Percentiles rank a stretch among this genome's conserved stretches.
Conservation (phyloP, 106 monocot genomes). For the Platanthera zijinensis region DNA sequence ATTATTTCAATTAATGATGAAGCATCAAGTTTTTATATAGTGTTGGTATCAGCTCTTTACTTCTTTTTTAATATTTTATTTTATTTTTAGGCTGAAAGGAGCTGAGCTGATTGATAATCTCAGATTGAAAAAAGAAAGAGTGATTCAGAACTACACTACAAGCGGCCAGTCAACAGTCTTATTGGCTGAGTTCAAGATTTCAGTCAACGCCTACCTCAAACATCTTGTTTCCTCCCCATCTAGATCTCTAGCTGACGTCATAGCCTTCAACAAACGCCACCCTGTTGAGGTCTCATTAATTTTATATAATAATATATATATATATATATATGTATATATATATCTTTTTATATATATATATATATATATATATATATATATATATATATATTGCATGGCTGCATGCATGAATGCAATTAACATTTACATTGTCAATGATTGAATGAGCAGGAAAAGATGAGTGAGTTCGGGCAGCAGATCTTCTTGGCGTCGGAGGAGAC, state of each 20-base stretch:
- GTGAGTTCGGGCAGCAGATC: constrained; percentile 16
- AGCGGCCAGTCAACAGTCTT: constrained; percentile 22
- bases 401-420: too few relatives aligned
- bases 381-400: too few relatives aligned
- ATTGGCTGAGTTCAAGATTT: constrained; percentile 51
- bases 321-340: too few relatives aligned
- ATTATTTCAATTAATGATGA: too few relatives aligned
- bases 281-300: constrained; percentile 31
- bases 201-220: neutral
- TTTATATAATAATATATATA: too few relatives aligned
- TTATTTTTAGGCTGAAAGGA: too few relatives aligned
- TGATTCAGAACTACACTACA: constrained; percentile 9
- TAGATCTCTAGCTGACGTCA: constrained; percentile 46
- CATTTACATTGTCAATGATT: too few relatives aligned
- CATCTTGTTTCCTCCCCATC: constrained; percentile 40
- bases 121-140: constrained; percentile 24
- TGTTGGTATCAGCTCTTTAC: too few relatives aligned
- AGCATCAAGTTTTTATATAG: too few relatives aligned
- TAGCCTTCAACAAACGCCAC: constrained; percentile 51
- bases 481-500: constrained; percentile 22
- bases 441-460: constrained; percentile 17
- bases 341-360: too few relatives aligned
- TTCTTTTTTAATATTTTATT: too few relatives aligned
- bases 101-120: constrained; percentile 32
- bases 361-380: too few relatives aligned